These are phyloP conservation scores for Elymus sibiricus DNA, from an alignment of 176 grass and related monocot species.

Conservation along the genomic window DNA sequence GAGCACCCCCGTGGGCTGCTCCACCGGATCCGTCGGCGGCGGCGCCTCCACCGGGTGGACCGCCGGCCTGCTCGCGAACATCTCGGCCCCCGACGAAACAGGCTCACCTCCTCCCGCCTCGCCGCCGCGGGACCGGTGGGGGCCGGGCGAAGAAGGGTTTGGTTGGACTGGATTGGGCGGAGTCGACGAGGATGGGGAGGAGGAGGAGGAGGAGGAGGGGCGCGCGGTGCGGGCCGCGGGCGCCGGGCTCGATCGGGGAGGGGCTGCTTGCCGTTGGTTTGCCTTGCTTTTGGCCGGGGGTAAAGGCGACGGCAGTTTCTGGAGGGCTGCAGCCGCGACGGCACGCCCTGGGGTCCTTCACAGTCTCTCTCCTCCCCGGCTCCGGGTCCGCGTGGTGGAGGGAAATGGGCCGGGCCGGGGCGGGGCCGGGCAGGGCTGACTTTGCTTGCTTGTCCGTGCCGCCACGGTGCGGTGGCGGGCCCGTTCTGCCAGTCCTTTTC, in stretches of 20 bases:
- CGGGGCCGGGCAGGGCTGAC: not conserved
- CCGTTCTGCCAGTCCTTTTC: not conserved
- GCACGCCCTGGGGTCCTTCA: not conserved
- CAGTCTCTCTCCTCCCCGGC: not conserved
- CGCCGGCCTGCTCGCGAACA: slow-evolving; percentile 80
- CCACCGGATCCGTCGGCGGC: slow-evolving; percentile 56
- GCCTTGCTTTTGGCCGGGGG: not conserved
- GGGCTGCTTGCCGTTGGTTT: not conserved
- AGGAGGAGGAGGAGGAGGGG: not conserved
- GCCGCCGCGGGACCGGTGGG: not conserved
- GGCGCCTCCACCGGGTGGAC: slow-evolving; percentile 96
- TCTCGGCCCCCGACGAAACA: not conserved
- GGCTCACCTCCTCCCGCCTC: not conserved
- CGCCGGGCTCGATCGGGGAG: not conserved
- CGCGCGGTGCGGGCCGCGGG: not conserved
- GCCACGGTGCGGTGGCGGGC: not conserved
- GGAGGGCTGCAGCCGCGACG: not conserved
- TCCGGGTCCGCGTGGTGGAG: not conserved
- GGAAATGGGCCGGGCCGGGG: not conserved
- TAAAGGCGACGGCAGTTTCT: slow-evolving; percentile 16
- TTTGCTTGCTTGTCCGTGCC: not conserved
- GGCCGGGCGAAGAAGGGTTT: not conserved
- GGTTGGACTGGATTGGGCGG: not conserved
- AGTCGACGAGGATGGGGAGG: not conserved
- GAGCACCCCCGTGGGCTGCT: slow-evolving; percentile 50